These are phyloP conservation scores for Borovskyia barvae DNA, from an alignment of 208 protist species.

Conservation along the genomic window DNA sequence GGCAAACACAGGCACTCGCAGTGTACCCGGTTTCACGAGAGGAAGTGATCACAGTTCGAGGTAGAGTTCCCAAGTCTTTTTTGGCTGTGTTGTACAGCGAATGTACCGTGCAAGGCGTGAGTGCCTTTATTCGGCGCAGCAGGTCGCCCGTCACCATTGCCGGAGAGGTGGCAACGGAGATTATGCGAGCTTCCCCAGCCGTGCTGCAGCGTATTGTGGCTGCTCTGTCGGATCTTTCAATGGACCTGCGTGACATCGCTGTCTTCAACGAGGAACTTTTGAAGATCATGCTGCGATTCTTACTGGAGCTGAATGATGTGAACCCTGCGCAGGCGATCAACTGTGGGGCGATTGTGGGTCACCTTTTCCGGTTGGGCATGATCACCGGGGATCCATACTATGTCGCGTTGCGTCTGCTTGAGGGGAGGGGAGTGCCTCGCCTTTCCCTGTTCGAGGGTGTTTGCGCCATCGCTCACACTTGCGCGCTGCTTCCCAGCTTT, in stretches of 20 bases:
- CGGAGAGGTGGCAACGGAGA: conserved; percentile 47
- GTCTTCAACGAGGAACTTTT: conserved; percentile 68
- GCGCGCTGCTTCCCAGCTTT: conserved; percentile 33
- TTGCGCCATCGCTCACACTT: conserved; percentile 69
- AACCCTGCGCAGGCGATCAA: conserved; percentile 40
- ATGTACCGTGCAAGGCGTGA: conserved; percentile 22
- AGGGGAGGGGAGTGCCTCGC: conserved; percentile 36
- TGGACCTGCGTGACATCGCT: conserved; percentile 22
- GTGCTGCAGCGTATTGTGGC: conserved; percentile 41
- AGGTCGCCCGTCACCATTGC: conserved; percentile 26
- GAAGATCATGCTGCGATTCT: conserved; percentile 41
- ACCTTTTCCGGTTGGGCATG: conserved; percentile 49
- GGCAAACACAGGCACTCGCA: conserved; percentile 59
- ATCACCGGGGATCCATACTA: conserved; percentile 75
- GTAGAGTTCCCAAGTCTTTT: conserved; percentile 26
- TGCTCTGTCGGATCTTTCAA: conserved; percentile 31
- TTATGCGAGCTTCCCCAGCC: conserved; percentile 34
- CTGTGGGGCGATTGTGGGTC: conserved; percentile 59
- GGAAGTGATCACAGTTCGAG: conserved; percentile 44
- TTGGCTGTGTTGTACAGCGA: conserved; percentile 30
- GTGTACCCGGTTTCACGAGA: conserved; percentile 48
- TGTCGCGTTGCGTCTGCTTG: conserved; percentile 57
- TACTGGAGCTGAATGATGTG: conserved; percentile 41
- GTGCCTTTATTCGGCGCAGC: conserved; percentile 25
- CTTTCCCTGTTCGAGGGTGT: conserved; percentile 70